Evolutionary conservation across 257 asterid genomes (phyloP).

Genomic region (Primulina huaijiensis): DNA sequence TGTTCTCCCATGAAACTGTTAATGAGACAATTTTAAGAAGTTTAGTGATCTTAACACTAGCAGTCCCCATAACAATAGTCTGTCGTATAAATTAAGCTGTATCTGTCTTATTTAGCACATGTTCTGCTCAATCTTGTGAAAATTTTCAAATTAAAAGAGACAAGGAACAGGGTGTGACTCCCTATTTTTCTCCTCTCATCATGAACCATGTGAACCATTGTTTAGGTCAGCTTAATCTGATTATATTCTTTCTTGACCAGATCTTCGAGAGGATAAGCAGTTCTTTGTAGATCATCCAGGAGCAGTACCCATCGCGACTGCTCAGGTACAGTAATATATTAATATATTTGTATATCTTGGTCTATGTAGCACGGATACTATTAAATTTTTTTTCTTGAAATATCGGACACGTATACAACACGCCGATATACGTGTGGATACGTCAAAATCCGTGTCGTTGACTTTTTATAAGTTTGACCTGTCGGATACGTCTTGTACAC

Average conservation of each 20-base stretch:
- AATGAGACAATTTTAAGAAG: background rate
- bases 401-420: too few species aligned
- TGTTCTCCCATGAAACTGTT: background rate
- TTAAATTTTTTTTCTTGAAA: too few species aligned
- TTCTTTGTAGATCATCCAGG: constrained; percentile 9
- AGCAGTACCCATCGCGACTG: constrained; percentile 35
- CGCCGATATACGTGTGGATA: too few species aligned
- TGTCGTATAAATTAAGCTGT: background rate
- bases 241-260: constrained; percentile 23
- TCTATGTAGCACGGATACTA: too few species aligned
- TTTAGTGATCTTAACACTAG: background rate
- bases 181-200: background rate
- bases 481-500: too few species aligned
- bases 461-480: too few species aligned
- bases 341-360: background rate
- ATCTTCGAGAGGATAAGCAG: constrained; percentile 42
- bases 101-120: background rate
- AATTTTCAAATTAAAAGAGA: background rate
- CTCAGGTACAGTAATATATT: constrained; percentile 29
- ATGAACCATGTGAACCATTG: too few species aligned
- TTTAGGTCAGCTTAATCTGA: background rate
- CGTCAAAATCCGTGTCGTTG: too few species aligned
- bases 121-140: background rate
- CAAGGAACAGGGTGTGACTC: background rate
- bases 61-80: background rate